These are phyloP conservation scores for Lactarius sp. DNA, from an alignment of 768 basidiomycete genomes.

Conservation along the genomic window DNA sequence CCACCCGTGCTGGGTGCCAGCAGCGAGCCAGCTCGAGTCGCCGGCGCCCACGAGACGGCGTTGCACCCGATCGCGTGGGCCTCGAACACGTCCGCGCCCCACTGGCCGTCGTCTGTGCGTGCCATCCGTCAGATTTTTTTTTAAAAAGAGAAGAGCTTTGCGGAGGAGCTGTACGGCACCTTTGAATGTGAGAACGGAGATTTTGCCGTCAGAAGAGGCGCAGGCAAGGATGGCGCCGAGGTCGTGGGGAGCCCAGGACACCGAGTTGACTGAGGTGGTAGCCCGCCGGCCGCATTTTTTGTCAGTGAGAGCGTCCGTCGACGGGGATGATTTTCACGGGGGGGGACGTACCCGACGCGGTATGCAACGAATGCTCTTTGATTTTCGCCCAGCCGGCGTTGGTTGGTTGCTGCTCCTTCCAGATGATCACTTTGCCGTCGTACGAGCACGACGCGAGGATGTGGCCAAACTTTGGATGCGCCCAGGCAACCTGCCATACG, in stretches of 20 bases:
- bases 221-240: conserved; percentile 95
- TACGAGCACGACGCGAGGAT: conserved; percentile 98
- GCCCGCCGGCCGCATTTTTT: background rate
- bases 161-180: conserved; percentile 47
- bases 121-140: conserved; percentile 2
- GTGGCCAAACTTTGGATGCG: conserved; percentile 93
- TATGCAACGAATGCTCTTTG: conserved; percentile 92
- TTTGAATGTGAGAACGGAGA: conserved; percentile 96
- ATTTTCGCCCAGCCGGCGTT: conserved; percentile 80
- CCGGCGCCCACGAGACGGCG: conserved; percentile 96
- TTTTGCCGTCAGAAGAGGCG: conserved; percentile 93
- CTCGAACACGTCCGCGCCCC: conserved; percentile 92
- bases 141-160: background rate
- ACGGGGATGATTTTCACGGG: background rate
- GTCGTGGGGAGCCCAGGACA: conserved; percentile 99
- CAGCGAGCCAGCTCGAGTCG: conserved; percentile 78
- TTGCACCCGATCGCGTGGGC: conserved; percentile 97
- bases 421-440: conserved; percentile 96
- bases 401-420: conserved; percentile 75
- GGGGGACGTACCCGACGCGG: conserved; percentile 71
- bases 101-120: conserved; percentile 84
- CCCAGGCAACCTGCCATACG: conserved; percentile 98
- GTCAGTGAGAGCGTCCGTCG: background rate
- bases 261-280: conserved; percentile 75
- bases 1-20: conserved; percentile 58